phyloP scores from a whole-genome alignment of 352 stramenopile species.

The Phytopythium helicoides region DNA sequence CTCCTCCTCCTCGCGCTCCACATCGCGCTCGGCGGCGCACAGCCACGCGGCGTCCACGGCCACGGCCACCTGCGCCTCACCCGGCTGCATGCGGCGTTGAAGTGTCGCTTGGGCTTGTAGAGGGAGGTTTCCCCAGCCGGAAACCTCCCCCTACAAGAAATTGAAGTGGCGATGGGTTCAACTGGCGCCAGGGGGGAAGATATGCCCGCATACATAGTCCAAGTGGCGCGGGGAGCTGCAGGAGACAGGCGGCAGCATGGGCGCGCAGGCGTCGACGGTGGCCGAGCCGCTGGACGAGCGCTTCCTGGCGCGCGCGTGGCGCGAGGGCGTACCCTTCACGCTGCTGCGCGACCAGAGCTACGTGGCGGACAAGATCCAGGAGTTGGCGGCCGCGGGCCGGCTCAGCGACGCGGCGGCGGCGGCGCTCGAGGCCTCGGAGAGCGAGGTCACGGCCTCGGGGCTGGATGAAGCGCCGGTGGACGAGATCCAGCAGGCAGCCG shows the following conservation, averaged over 20 bases:
- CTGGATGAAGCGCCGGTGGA: conserved; percentile 49
- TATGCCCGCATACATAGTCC: no score
- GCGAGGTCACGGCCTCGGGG: conserved; percentile 42
- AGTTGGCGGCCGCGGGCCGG: conserved; percentile 19
- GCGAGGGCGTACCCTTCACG: conserved; percentile 60
- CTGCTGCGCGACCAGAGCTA: conserved; percentile 71
- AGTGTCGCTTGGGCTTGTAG: no score
- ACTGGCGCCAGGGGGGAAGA: no score
- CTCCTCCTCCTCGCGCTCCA: conserved; percentile 51
- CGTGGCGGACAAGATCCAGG: conserved; percentile 63
- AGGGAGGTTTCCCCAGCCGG: no score
- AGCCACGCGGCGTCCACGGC: conserved; percentile 58
- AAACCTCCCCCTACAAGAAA: no score
- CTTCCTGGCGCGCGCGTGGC: conserved; percentile 31
- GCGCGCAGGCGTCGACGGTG: conserved; percentile 15
- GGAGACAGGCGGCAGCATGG: conserved; percentile 18
- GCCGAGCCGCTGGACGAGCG: conserved; percentile 12
- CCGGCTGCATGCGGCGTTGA: no score
- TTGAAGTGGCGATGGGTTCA: no score
- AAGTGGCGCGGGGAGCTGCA: no score
- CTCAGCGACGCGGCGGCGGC: not conserved
- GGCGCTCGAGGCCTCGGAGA: conserved; percentile 11
- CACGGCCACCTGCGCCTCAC: conserved; percentile 22
- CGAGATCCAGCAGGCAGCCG: conserved; percentile 57
- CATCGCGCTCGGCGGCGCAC: conserved; percentile 47